Percentiles rank a stretch among this genome's conserved stretches.
phyloP scores from a whole-genome alignment of 31 red algal species.

The Asparagopsis taxiformis region DNA sequence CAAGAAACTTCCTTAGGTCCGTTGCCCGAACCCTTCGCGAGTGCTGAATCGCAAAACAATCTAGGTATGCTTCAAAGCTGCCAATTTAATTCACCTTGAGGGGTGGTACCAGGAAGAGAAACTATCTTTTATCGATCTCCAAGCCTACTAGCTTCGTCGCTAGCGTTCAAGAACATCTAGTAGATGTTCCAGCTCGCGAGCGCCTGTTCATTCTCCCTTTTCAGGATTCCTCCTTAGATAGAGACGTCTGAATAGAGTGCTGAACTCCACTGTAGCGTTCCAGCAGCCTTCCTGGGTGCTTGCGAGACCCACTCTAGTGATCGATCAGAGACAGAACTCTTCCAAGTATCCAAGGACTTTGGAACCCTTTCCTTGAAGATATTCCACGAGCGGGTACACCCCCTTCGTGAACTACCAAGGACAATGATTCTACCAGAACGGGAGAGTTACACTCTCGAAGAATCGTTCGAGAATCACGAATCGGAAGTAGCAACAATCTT shows the following conservation, averaged over 20 bases:
- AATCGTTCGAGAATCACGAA: background rate
- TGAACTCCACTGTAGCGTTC: background rate
- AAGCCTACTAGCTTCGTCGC: no score
- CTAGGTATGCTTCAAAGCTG: background rate
- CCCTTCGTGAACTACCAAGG: background rate
- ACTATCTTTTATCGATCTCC: background rate
- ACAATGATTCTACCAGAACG: background rate
- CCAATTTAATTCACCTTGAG: background rate
- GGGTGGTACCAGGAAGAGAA: background rate
- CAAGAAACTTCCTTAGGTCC: background rate
- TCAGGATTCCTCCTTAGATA: background rate
- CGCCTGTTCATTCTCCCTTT: background rate
- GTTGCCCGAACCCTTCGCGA: background rate
- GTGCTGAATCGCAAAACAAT: background rate
- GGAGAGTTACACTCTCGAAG: background rate
- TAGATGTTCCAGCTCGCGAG: background rate
- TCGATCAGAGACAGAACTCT: background rate
- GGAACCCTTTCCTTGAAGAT: background rate
- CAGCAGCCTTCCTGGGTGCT: background rate
- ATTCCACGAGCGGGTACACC: background rate
- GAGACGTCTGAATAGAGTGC: background rate
- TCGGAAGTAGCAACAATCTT: background rate
- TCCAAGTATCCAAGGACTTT: background rate
- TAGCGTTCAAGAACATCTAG: no score
- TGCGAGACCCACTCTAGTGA: background rate